Conservation (phyloP, 352 stramenopile genomes). For the Phytophthora capsici region DNA sequence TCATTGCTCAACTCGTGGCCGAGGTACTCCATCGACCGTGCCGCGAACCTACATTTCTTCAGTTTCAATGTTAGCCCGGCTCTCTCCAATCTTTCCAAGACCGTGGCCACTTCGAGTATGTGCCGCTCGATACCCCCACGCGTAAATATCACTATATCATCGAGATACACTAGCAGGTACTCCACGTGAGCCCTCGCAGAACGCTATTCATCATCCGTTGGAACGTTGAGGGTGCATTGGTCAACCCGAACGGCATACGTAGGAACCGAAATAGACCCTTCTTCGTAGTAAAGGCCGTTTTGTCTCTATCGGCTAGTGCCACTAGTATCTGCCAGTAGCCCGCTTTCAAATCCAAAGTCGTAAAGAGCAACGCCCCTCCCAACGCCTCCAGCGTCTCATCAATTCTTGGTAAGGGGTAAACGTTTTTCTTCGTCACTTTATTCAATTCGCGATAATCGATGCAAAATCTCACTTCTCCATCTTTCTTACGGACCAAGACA, state of each 20-base stretch:
- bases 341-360: no score
- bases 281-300: conserved; percentile 8
- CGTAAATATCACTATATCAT: conserved; percentile 15
- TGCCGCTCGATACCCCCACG: conserved; percentile 9
- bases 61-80: conserved; percentile 25
- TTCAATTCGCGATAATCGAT: no score
- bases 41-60: conserved; percentile 30
- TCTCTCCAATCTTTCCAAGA: conserved; percentile 21
- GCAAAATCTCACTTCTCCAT: no score
- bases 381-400: no score
- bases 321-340: not conserved
- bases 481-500: no score
- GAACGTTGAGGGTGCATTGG: conserved; percentile 30
- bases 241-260: conserved; percentile 20
- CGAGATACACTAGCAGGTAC: conserved; percentile 30
- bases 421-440: no score
- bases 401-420: no score
- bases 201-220: conserved; percentile 34
- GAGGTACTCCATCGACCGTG: no score
- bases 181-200: conserved; percentile 26
- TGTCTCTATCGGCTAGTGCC: not conserved
- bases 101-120: conserved; percentile 20
- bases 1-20: no score
- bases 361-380: no score
- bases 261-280: not conserved